phyloP scores from a whole-genome alignment of 192 early-diverging fungal genomes.

The Coemansia sp. region DNA sequence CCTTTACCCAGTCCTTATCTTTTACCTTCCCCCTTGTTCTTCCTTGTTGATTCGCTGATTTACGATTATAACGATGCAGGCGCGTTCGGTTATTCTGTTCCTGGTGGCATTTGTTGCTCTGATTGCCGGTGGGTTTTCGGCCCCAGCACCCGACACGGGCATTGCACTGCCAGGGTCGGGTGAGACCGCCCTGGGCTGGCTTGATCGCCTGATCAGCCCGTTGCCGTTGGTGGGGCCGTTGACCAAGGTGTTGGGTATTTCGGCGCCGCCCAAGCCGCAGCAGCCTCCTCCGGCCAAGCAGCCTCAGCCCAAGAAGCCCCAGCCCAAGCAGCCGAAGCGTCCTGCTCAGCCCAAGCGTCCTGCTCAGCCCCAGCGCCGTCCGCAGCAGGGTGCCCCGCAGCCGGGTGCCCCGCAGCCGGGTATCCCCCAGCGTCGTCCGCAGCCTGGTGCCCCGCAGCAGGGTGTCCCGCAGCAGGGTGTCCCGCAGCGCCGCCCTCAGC shows the following conservation, averaged over 20 bases:
- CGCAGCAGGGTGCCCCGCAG: background rate
- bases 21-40: background rate
- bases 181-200: conserved; percentile 25
- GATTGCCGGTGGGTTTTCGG: conserved; percentile 9
- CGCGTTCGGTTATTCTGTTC: conserved; percentile 13
- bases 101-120: conserved; percentile 12
- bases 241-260: conserved; percentile 22
- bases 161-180: conserved; percentile 33
- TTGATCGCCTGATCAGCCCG: conserved; percentile 31
- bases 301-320: conserved; percentile 10
- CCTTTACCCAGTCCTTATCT: conserved; percentile 1
- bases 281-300: conserved; percentile 5
- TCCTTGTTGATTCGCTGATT: background rate
- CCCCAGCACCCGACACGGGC: conserved; percentile 29
- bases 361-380: conserved; percentile 4
- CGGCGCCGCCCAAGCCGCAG: conserved; percentile 10
- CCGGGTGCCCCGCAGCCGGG: background rate
- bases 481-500: background rate
- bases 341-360: background rate
- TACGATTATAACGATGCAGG: conserved; percentile 21
- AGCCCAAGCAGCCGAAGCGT: conserved; percentile 9
- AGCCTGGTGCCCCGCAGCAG: conserved; percentile 5
- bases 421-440: conserved; percentile 8
- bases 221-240: conserved; percentile 32
- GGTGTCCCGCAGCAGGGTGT: background rate